Evolutionary conservation across 805 yeast genomes (phyloP).

Genomic region (Yamadazyma takamatsuzukensis): DNA sequence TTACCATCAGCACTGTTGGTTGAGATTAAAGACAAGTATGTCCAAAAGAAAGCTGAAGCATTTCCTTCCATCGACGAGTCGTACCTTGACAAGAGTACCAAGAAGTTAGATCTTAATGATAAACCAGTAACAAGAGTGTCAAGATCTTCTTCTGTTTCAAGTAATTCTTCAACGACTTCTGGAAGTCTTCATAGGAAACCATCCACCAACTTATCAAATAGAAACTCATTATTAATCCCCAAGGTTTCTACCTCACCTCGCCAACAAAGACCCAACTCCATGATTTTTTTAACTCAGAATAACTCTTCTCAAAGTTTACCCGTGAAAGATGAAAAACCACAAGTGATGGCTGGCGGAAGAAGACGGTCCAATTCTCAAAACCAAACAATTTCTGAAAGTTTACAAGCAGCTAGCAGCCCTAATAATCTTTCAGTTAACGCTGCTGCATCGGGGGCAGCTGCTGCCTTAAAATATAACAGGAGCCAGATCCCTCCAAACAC

Average conservation of each 20-base stretch:
- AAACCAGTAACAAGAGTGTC: conserved; percentile 13
- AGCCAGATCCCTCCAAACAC: conserved; percentile 4
- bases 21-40: no score
- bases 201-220: conserved; percentile 17
- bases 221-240: conserved; percentile 12
- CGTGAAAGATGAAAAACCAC: neutral
- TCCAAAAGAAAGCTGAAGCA: conserved; percentile 1
- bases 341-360: conserved; percentile 12
- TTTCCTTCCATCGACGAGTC: conserved; percentile 10
- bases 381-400: conserved; percentile 5
- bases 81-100: conserved; percentile 10
- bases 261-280: conserved; percentile 22
- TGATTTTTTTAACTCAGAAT: conserved; percentile 18
- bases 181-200: conserved; percentile 12
- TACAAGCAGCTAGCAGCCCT: conserved; percentile 1
- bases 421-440: conserved; percentile 1
- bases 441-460: conserved; percentile 34
- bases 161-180: conserved; percentile 14
- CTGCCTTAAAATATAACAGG: conserved; percentile 20
- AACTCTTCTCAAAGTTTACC: conserved; percentile 1
- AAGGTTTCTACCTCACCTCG: conserved; percentile 5
- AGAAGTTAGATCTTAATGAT: conserved; percentile 15
- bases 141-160: conserved; percentile 26
- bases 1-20: no score
- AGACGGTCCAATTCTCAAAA: conserved; percentile 39